Conservation (phyloP, 2,329 filamentous ascomycete species). For the Fonsecaea monophora region DNA sequence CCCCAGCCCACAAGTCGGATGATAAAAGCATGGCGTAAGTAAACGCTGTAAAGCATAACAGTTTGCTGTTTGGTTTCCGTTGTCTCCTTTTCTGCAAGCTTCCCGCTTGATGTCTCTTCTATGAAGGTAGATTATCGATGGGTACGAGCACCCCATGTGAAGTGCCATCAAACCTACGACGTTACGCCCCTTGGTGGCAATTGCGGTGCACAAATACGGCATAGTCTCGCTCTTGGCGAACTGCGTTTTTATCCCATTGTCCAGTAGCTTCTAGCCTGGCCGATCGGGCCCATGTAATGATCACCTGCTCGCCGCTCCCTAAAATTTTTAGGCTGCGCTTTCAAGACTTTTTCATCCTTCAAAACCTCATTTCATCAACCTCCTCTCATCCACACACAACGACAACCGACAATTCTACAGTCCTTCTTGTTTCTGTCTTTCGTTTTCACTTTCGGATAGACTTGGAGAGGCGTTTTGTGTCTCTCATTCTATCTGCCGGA, state of each 20-base stretch:
- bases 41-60: conserved; percentile 7
- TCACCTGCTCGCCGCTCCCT: conserved; percentile 16
- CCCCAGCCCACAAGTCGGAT: conserved; percentile 30
- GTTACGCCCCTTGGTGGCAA: conserved; percentile 8
- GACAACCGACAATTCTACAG: conserved; percentile 24
- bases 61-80: background rate
- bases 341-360: conserved; percentile 31
- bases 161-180: background rate
- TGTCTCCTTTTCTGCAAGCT: background rate
- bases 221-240: conserved; percentile 7
- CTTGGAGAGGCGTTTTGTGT: conserved; percentile 42
- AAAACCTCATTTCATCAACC: conserved; percentile 25
- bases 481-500: conserved; percentile 40
- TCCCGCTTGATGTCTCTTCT: background rate
- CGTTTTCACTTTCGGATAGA: conserved; percentile 41
- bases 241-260: conserved; percentile 1
- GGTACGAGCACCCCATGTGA: background rate
- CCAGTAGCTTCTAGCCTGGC: conserved; percentile 9
- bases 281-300: conserved; percentile 6
- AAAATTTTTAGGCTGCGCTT: conserved; percentile 36
- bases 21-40: conserved; percentile 37
- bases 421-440: conserved; percentile 40
- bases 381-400: conserved; percentile 27
- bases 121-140: background rate
- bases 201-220: background rate